Conservation (phyloP, 1,284 basidiomycete genomes). For the Vanrija sp. region DNA sequence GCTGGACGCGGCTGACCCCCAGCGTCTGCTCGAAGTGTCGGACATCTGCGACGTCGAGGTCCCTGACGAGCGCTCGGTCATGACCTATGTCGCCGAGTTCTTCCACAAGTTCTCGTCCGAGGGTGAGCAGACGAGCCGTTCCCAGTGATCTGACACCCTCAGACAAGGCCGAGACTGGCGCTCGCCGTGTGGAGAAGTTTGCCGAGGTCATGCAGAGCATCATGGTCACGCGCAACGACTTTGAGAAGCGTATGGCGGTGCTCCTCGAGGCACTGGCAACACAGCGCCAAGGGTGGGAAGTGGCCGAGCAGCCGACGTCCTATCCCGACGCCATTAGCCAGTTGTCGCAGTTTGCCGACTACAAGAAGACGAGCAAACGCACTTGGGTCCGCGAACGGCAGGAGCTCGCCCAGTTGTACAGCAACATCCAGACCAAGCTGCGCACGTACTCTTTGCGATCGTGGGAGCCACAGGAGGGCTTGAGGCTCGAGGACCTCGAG, state of each 20-base stretch:
- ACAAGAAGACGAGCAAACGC: conserved; percentile 82
- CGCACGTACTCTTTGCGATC: conserved; percentile 80
- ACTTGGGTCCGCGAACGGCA: conserved; percentile 85
- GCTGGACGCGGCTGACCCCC: conserved; percentile 1
- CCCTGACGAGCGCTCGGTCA: conserved; percentile 84
- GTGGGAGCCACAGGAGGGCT: conserved; percentile 72
- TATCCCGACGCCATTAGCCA: conserved; percentile 79
- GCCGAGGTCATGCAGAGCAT: conserved; percentile 81
- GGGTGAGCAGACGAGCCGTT: conserved; percentile 58
- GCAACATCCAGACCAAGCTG: conserved; percentile 92
- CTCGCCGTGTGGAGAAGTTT: conserved; percentile 89
- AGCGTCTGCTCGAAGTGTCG: conserved; percentile 93
- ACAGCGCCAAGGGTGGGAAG: conserved; percentile 63
- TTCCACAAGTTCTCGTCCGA: conserved; percentile 98
- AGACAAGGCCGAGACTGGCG: conserved; percentile 95
- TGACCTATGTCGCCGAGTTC: conserved; percentile 72
- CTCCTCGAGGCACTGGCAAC: conserved; percentile 63
- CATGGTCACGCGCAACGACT: conserved; percentile 63
- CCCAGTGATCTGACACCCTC: conserved; percentile 2
- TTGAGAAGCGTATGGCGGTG: conserved; percentile 70
- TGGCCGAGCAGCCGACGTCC: conserved; percentile 62
- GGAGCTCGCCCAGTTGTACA: conserved; percentile 80
- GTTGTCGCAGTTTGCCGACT: conserved; percentile 67
- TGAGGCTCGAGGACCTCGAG: conserved; percentile 72
- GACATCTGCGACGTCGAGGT: conserved; percentile 84